Evolutionary conservation across 176 grass and related monocot species (phyloP), one percentile per base, ranked within the genome.

Genomic region (Phoenix roebelenii): DNA sequence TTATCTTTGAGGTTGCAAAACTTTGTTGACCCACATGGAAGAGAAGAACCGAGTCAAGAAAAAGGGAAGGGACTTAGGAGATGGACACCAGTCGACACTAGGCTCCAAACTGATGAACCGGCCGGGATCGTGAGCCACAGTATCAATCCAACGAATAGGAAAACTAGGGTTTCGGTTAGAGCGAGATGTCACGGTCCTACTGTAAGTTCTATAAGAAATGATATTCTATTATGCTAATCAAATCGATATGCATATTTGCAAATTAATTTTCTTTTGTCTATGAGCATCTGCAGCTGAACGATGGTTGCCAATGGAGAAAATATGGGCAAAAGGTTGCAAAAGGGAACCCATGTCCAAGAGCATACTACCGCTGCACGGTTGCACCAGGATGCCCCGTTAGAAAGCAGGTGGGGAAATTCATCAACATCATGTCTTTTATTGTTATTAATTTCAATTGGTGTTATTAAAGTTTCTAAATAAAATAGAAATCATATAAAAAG

Each of bases 101-200:
- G 18, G 6, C 63, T 70, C 16, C 75, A 84, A 7, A 23, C 58
- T 0, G 64, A 69, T 7, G 66, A 83, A 25, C 44, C 70, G 63
- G 54, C 63, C 5, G 78, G 78, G 29, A 53, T 91, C 39, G 63
- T 52, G 17, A 76, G 79, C 63, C 87, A 91, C 76, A 83, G 87
- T 70, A 78, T 85, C 60, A 98, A 92, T 75, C 81, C 87, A 23
- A 79, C 76, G 67, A 98, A 87, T 69, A 75, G 93, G 59, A 98
- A 98, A 82, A 92, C 93, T 83, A 92, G 93, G 84, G 93, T 98
- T 88, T 98, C 93, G 5, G 87, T 98, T 15, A 80, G 93, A 64
- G 93, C 89, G 54, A 75, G 87, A 28, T 98, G 93, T 69, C 81
- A 80, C 78, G 93, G 93, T 51, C 87, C 81, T 52, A 98, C 93